Percentiles rank a stretch among this genome's conserved stretches.
Evolutionary conservation across 1,139 yeast species (phyloP).

Genomic region (Candida smagusa): DNA sequence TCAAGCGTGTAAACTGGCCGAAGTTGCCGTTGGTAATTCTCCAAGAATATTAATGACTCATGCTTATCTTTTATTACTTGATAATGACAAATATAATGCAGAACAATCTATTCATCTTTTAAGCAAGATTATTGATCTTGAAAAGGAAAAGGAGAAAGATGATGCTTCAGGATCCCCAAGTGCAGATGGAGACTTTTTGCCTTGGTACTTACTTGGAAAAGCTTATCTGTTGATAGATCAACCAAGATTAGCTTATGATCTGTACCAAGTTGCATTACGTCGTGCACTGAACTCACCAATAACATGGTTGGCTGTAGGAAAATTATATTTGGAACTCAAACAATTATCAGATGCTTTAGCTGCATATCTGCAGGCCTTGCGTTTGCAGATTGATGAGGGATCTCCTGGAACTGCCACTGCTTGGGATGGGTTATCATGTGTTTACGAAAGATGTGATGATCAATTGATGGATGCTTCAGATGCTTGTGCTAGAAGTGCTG

Average conservation of each 20-base stretch:
- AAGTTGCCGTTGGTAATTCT: conserved; percentile 40
- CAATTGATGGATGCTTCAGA: conserved; percentile 59
- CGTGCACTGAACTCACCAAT: conserved; percentile 54
- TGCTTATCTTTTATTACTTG: conserved; percentile 42
- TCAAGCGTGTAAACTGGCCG: conserved; percentile 47
- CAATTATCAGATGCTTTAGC: conserved; percentile 65
- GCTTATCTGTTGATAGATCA: conserved; percentile 46
- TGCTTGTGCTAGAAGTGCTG: conserved; percentile 52
- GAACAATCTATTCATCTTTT: conserved; percentile 34
- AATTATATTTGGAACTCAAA: conserved; percentile 53
- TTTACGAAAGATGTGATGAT: conserved; percentile 62
- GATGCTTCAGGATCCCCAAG: conserved; percentile 13
- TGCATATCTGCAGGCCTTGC: conserved; percentile 63
- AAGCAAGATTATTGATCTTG: conserved; percentile 31
- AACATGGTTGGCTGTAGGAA: conserved; percentile 67
- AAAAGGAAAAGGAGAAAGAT: conserved; percentile 19
- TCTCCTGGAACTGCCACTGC: conserved; percentile 55
- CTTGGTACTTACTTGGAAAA: conserved; percentile 56
- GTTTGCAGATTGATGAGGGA: conserved; percentile 48
- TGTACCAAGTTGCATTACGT: conserved; percentile 55
- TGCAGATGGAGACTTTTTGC: conserved; percentile 47
- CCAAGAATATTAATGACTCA: conserved; percentile 46
- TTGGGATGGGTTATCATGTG: conserved; percentile 64
- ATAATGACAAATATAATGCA: conserved; percentile 24
- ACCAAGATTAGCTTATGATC: conserved; percentile 54